Evolutionary conservation across 768 basidiomycete species (phyloP), one percentile per base, ranked within the genome.

Genomic region (Psilocybe cubensis): DNA sequence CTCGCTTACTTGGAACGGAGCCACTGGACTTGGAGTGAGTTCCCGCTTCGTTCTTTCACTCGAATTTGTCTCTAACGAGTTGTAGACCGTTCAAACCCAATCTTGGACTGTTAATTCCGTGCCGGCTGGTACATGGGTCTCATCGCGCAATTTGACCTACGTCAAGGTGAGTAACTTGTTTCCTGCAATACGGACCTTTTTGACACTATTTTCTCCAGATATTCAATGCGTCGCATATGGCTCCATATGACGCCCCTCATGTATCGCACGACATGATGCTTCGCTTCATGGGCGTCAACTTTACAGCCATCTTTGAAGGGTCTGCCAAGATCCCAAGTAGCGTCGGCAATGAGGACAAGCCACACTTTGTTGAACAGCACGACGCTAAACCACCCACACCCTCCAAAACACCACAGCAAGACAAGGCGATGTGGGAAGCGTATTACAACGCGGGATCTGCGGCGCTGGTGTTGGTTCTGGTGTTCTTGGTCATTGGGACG

Each of bases 191-290:
- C 18, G 10, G 1, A 24, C 21, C 41, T 17, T 42, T 6, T 24
- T 28, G 12, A 12, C 2, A 3, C 40, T 29, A 17, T 21, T 40
- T 43, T 29, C 1, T 54, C 18, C 1, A 95, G 92, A 83, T 97
- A 23, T 91, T 89, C 72, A 92, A 94, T 57, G 92, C 94, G 2
- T 98, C 96, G 1, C 97, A 98, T 72, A 99, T 98, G 97, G 96
- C 85, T 7, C 88, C 91, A 11, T 90, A 79, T 71, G 96, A 99
- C 71, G 78, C 91, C 11, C 96, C 95, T 0, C 83, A 92, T 50
- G 85, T 89, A 18, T 80, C 96, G 3, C 94, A 98, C 70, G 97
- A 99, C 72, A 98, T 98, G 97, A 96, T 99, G 64, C 84, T 97
- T 38, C 92, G 97, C 12, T 99, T 99, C 78, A 93, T 98, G 88